Percentiles rank a stretch among this genome's conserved stretches.
phyloP scores from a whole-genome alignment of 768 basidiomycete species.

The Mycena chlorophos region DNA sequence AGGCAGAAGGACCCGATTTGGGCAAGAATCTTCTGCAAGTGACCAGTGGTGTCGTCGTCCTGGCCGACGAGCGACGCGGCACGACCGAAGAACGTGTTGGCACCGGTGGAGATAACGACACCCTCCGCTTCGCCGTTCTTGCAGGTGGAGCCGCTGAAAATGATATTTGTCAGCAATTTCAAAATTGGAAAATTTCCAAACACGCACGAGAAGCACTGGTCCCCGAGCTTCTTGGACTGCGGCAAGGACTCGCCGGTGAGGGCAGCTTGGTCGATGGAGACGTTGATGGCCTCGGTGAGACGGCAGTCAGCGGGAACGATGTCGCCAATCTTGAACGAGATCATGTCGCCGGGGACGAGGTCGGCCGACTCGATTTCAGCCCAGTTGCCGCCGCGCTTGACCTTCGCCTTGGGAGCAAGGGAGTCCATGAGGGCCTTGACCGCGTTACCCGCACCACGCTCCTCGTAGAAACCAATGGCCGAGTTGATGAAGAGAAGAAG shows the following conservation, averaged over 20 bases:
- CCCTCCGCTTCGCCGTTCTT: conserved; percentile 99
- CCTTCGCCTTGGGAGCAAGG: conserved; percentile 95
- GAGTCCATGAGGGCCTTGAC: conserved; percentile 99
- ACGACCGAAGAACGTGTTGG: conserved; percentile 99
- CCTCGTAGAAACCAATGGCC: conserved; percentile 97
- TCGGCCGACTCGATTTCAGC: conserved; percentile 85
- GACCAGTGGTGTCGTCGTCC: conserved; percentile 96
- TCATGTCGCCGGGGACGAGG: conserved; percentile 93
- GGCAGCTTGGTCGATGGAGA: conserved; percentile 97
- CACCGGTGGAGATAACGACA: conserved; percentile 96
- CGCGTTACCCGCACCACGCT: conserved; percentile 95
- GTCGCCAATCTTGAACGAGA: conserved; percentile 99
- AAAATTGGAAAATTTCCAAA: conserved; percentile 3
- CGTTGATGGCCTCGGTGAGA: conserved; percentile 94
- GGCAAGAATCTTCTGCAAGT: conserved; percentile 97
- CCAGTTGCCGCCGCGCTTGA: conserved; percentile 85
- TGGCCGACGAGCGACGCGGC: conserved; percentile 96
- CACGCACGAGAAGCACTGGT: conserved; percentile 97
- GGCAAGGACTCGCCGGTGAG: conserved; percentile 97
- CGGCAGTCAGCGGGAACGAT: conserved; percentile 98
- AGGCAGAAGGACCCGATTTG: conserved; percentile 98
- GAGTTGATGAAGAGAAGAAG: conserved; percentile 93
- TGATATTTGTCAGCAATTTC: conserved; percentile 11
- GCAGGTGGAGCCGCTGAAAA: conserved; percentile 85
- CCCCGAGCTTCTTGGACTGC: conserved; percentile 85